These are phyloP conservation scores for Gamarada debralockiae DNA, from an alignment of 495 filamentous ascomycete species.

Conservation along the genomic window DNA sequence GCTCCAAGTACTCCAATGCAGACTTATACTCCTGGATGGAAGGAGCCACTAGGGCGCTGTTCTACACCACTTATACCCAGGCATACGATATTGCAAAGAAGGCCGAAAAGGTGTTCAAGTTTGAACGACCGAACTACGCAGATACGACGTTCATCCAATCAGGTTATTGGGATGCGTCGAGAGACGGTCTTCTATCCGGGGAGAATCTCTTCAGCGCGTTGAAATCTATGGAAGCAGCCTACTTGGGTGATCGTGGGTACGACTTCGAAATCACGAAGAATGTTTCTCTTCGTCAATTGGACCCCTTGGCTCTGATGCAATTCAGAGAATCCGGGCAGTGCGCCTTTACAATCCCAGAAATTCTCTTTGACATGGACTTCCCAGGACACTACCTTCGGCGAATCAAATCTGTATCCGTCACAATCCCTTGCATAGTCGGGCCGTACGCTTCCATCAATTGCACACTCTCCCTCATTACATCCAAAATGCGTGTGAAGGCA, in stretches of 20 bases:
- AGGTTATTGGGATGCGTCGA: constrained; percentile 1
- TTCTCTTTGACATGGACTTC: constrained; percentile 39
- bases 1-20: constrained; percentile 27
- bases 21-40: constrained; percentile 29
- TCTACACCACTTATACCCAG: constrained; percentile 16
- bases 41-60: constrained; percentile 9
- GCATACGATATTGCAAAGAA: constrained; percentile 6
- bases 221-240: neutral
- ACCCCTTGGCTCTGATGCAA: constrained; percentile 25
- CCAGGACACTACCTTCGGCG: constrained; percentile 40
- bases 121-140: constrained; percentile 11
- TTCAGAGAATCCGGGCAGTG: constrained; percentile 22
- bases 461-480: constrained; percentile 12
- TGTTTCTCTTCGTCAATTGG: constrained; percentile 29
- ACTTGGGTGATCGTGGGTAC: neutral
- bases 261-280: constrained; percentile 35
- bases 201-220: neutral
- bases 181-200: neutral
- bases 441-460: constrained; percentile 23
- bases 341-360: constrained; percentile 28
- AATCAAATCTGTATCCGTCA: constrained; percentile 23
- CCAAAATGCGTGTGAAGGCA: neutral
- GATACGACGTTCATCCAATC: neutral
- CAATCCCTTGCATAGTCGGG: constrained; percentile 26
- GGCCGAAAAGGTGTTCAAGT: constrained; percentile 22